Base-by-base conservation (phyloP, 352 stramenopile species). In the Globisporangium nodosum region DNA sequence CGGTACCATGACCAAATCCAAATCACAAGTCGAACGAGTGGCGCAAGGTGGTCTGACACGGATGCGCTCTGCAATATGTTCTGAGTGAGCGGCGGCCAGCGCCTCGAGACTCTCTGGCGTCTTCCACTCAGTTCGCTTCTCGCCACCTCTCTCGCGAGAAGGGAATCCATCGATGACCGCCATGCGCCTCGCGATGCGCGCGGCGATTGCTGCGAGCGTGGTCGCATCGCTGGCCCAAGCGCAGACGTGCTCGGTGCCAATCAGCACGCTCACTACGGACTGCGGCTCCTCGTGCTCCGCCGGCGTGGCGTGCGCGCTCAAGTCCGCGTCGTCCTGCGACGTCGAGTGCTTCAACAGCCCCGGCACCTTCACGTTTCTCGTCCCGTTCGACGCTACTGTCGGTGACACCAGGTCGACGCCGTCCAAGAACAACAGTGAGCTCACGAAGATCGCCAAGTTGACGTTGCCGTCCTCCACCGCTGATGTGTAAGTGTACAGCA, bases 391-490 rank as follows among this genome's bases (percentile, higher is more conserved):
- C 47, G 0, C 46, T 3, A 49, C 31, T 5, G 31, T 47, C 11
- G 47, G 37, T 2, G 45, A 60, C 47, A 54, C 54, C 8, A 7
- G 9, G 20, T n/a, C 45, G 33, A 54, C 20, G 7, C 18, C 54
- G 33, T 53, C 12, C 20, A 60, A 54, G 35, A 60, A 24, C 54
- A 60, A 60, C 54, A 24, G 13, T 13, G 45, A 16, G 35, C 46
- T 60, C 16, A 53, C 30, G n/a, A 49, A 52, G 45, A 31, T 60
- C 45, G 54, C 46, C n/a, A 54, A 53, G 35, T 15, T 42, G 31
- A 40, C 37, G 13, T 43, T 60, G 1, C 45, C 54, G 13, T 48
- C 7, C 20, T 35, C 20, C 9, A 54, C 45, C 9, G 20, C 45
- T 3, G 13, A 31, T 15, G 33, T 60, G 46, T 60, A 42, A n/a